These are phyloP conservation scores for Neurospora sp. DNA, from an alignment of 495 filamentous ascomycete species.

Conservation along the genomic window DNA sequence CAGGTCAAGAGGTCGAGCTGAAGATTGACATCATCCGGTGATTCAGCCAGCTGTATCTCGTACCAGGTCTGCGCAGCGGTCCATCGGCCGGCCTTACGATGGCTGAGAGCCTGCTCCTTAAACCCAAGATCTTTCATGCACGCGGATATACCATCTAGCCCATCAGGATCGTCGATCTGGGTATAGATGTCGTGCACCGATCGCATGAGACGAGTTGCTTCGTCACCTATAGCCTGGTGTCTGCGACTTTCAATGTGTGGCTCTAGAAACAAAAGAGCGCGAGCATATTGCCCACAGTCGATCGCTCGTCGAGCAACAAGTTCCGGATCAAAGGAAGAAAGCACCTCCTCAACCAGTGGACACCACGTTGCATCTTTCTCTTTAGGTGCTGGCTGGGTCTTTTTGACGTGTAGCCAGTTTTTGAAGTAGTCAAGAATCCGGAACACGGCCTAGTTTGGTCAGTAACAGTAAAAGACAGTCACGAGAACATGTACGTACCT, in stretches of 20 bases:
- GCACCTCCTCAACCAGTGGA: conserved; percentile 25
- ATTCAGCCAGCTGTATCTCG: conserved; percentile 70
- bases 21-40: conserved; percentile 62
- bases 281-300: conserved; percentile 84
- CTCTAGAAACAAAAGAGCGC: conserved; percentile 90
- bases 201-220: conserved; percentile 52
- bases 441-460: conserved; percentile 62
- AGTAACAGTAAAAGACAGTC: neutral
- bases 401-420: conserved; percentile 74
- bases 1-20: conserved; percentile 81
- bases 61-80: conserved; percentile 98
- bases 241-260: conserved; percentile 64
- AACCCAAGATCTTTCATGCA: conserved; percentile 72
- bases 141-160: conserved; percentile 86
- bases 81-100: conserved; percentile 91
- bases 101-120: conserved; percentile 85
- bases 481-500: conserved; percentile 43
- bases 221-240: conserved; percentile 27
- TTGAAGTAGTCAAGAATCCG: conserved; percentile 83
- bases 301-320: conserved; percentile 75
- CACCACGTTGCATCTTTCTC: conserved; percentile 25
- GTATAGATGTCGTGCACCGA: conserved; percentile 87
- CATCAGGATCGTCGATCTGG: conserved; percentile 94
- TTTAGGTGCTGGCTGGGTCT: conserved; percentile 15
- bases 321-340: conserved; percentile 70